These are phyloP conservation scores for Phytopythium litorale DNA, from an alignment of 352 stramenopile genomes.

Conservation along the genomic window DNA sequence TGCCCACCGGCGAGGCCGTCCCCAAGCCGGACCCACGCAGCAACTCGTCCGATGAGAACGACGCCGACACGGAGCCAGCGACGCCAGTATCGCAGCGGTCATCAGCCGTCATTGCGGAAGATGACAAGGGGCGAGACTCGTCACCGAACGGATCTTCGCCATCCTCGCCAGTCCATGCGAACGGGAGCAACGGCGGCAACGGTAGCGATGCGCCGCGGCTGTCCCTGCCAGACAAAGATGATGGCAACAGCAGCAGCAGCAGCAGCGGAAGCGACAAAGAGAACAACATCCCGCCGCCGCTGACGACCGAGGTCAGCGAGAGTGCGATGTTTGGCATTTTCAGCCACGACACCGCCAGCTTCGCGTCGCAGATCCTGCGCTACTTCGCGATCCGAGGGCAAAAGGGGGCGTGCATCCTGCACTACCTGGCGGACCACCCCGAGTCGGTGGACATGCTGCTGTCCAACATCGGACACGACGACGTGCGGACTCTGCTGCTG, in stretches of 20 bases:
- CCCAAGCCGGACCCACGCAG: constrained; percentile 1
- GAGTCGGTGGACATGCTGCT: constrained; percentile 68
- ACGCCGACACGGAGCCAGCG: constrained; percentile 6
- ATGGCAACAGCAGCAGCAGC: constrained; percentile 17
- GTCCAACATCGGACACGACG: constrained; percentile 78
- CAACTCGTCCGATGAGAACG: constrained; percentile 31
- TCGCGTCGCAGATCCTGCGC: constrained; percentile 73
- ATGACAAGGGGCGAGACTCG: constrained; percentile 12
- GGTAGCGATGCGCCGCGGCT: neutral
- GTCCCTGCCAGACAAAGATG: constrained; percentile 13
- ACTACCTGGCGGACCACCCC: constrained; percentile 56
- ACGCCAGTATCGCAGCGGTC: constrained; percentile 12
- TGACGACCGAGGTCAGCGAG: constrained; percentile 37
- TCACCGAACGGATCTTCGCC: constrained; percentile 2
- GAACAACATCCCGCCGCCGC: constrained; percentile 25
- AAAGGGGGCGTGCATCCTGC: constrained; percentile 74
- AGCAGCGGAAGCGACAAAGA: constrained; percentile 8
- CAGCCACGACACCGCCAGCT: constrained; percentile 73
- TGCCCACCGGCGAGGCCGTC: neutral
- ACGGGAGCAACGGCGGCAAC: neutral
- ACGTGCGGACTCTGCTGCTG: constrained; percentile 71
- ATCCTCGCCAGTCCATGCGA: neutral
- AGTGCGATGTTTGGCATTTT: constrained; percentile 61
- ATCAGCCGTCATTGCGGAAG: constrained; percentile 13
- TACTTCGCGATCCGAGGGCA: constrained; percentile 79